Percentiles rank a stretch among this genome's conserved stretches.
Evolutionary conservation across 176 grass and related monocot species (phyloP).

Genomic region (Oryza australiensis): DNA sequence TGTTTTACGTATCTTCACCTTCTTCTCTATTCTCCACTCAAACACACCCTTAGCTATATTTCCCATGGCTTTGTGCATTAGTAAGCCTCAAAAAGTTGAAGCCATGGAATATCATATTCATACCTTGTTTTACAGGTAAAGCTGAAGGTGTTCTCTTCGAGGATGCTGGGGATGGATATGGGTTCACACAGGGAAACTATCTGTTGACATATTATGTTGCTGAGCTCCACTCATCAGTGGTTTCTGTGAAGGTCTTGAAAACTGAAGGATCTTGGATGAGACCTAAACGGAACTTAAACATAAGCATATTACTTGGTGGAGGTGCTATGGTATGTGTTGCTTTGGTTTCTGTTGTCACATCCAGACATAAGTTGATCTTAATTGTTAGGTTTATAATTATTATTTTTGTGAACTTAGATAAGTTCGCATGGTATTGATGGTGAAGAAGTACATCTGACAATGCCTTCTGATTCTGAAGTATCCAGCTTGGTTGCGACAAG

Average conservation of each 20-base stretch:
- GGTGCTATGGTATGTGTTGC: constrained; percentile 68
- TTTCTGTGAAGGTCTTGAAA: constrained; percentile 69
- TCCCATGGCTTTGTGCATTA: not conserved
- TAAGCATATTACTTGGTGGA: constrained; percentile 79
- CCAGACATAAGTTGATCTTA: constrained; percentile 3
- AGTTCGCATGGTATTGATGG: constrained; percentile 73
- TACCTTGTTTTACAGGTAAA: constrained; percentile 61
- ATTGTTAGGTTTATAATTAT: not conserved
- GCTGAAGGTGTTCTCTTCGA: constrained; percentile 84
- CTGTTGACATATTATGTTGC: constrained; percentile 84
- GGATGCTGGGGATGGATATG: constrained; percentile 88
- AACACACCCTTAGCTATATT: not conserved
- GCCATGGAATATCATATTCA: not conserved
- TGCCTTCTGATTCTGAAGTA: constrained; percentile 64
- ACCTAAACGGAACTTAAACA: constrained; percentile 59
- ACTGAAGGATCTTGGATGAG: constrained; percentile 69
- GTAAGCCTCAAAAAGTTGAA: not conserved
- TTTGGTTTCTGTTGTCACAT: not conserved
- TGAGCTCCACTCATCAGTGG: constrained; percentile 56
- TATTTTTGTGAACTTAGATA: constrained; percentile 52
- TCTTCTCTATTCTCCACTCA: too few relatives aligned
- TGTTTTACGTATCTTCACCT: too few relatives aligned
- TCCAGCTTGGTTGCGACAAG: constrained; percentile 61
- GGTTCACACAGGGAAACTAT: constrained; percentile 68
- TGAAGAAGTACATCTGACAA: constrained; percentile 59